Evolutionary conservation across 2,329 filamentous ascomycete species (phyloP), one percentile per base, ranked within the genome.

Genomic region (Clonostachys rosea): DNA sequence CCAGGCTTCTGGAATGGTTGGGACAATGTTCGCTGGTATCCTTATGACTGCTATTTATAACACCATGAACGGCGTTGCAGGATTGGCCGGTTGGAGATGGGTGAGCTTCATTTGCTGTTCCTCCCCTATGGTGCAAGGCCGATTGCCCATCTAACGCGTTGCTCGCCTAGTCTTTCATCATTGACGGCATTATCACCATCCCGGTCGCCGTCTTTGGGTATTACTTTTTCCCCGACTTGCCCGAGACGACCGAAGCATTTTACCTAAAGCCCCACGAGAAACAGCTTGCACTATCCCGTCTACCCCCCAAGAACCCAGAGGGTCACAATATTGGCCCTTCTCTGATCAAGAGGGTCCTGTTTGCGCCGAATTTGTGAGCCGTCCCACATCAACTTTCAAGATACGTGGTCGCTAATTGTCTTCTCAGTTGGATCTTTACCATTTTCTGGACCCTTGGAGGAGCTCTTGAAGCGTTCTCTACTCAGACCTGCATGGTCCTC

Each of bases 11-110:
- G 78, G 77, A 4, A 68, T 79, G 5, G 73, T 75, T 0, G 79
- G 78, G 0, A 78, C 71, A 0, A 76, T 82, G 70, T 79, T 83
- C 48, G 71, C 71, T 4, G 79, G 78, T 0, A 43, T 76, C 52
- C 68, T 83, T 24, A 76, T 81, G 54, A 74, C 73, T 0, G 75
- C 70, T 10, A 61, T 65, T 7, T 56, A 59, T 35, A 59, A 64
- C 16, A 68, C 65, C 6, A 53, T 62, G 17, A 56, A 75, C 34
- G 76, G 77, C 0, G 53, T 69, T 3, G 58, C 59, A 17, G 74
- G 74, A 1, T 58, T 79, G 2, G 6, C 36, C 7, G 36, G 36
- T n/a, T 39, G 36, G 36, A 39, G 36, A 39, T 39, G 36, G 36
- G 36, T 39, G 10, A 39, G 36, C 11, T 39, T 42, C 16, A 17